Evolutionary conservation across 352 stramenopile genomes (phyloP), one percentile per base, ranked within the genome.

Genomic region (Saprolegnia parasitica): DNA sequence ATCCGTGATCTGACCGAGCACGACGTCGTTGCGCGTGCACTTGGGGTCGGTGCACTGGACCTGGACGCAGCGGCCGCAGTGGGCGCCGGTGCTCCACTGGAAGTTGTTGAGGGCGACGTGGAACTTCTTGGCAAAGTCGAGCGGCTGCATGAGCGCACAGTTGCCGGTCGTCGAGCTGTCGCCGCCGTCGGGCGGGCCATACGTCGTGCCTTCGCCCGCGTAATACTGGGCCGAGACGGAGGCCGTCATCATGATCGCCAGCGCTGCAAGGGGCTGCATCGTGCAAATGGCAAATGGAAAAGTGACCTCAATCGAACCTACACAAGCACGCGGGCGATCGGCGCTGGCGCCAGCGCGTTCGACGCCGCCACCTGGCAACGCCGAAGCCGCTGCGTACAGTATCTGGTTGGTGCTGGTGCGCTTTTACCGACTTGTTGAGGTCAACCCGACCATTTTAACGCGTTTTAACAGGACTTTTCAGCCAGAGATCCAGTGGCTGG

Each of bases 91-190:
- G 64, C 71, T 78, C 67, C 76, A 88, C 57, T 88, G 77, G 1
- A 52, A 71, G 21, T 82, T 37, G 73, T 88, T 88, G 37, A 88
- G 66, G 4, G 80, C 78, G 0, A 75, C 80, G 55, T 88, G 63
- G 39, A 54, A 70, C 35, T 45, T 37, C 2, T 46, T 46, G 10
- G 63, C 63, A 21, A 70, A 61, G 54, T 70, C 39, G 10, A 70
- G 45, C 63, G 45, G 61, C 29, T 13, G 62, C 63, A 70, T 70
- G 32, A 54, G 63, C 20, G 63, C 63, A 24, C 63, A 70, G 42
- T 70, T 60, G 3, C 63, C 63, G 24, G 35, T 40, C 3, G 3
- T 11, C 26, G 23, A 3, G n/a, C 45, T 21, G 5, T 24, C 23
- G 16, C 54, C 58, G 23, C 63, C 63, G 26, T 54, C 40, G 21